phyloP scores from a whole-genome alignment of 2,329 filamentous ascomycete species.

The Colletotrichum sp. region DNA sequence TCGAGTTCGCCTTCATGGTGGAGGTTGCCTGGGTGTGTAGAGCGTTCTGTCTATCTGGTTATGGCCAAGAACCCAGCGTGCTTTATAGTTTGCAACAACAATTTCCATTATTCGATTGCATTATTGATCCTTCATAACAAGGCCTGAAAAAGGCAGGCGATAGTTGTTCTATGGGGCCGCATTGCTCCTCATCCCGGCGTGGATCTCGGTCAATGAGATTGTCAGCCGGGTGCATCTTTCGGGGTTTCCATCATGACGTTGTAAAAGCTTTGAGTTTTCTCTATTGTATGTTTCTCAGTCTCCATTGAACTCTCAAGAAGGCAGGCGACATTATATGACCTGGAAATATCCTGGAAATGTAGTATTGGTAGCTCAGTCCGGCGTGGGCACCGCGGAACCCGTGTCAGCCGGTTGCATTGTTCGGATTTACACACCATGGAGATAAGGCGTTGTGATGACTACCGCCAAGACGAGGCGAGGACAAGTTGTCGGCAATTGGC shows the following conservation, averaged over 20 bases:
- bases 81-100: neutral
- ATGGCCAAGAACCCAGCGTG: rapidly evolving
- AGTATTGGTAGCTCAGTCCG: neutral
- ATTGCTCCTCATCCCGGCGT: neutral
- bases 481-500: neutral
- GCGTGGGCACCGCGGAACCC: neutral
- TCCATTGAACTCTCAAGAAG: neutral
- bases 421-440: neutral
- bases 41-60: neutral
- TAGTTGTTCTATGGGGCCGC: neutral
- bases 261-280: neutral
- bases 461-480: neutral
- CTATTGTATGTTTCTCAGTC: rapidly evolving
- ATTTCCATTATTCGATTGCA: too few relatives aligned
- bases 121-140: too few relatives aligned
- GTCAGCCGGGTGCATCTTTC: neutral
- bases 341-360: neutral
- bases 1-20: neutral
- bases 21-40: neutral
- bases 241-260: neutral
- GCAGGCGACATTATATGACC: neutral
- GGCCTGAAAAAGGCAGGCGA: neutral
- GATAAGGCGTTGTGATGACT: neutral
- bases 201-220: neutral
- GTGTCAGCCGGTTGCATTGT: neutral